A percentile compares a stretch with the other conserved stretches of the same genome.
Conservation (phyloP, 1,284 basidiomycete genomes). For the Cutaneotrichosporon cavernicola region DNA sequence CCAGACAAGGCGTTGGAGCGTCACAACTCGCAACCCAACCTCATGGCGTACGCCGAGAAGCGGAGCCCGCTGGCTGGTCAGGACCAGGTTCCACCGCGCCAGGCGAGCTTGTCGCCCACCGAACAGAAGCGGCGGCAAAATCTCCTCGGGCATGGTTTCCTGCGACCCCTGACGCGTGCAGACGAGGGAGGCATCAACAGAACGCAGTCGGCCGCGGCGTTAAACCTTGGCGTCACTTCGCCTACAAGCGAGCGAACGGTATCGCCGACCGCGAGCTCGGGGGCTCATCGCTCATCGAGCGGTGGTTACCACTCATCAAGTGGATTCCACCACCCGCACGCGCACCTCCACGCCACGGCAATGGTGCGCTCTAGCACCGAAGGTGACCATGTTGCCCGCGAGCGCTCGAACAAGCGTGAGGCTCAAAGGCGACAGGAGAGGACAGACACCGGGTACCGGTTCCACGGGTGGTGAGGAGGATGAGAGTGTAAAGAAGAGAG, state of each 20-base stretch:
- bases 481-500: neutral
- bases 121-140: slow-evolving; percentile 29
- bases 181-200: slow-evolving; percentile 7
- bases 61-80: neutral
- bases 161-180: slow-evolving; percentile 46
- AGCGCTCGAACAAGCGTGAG: slow-evolving; percentile 29
- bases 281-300: neutral
- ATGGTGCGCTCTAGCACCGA: slow-evolving; percentile 44
- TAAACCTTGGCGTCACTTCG: slow-evolving; percentile 14
- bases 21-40: slow-evolving; percentile 32
- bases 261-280: slow-evolving; percentile 6
- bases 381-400: slow-evolving; percentile 29
- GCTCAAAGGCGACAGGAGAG: slow-evolving; percentile 31
- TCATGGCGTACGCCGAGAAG: slow-evolving; percentile 17
- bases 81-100: neutral
- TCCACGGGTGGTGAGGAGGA: slow-evolving; percentile 43
- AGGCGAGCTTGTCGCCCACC: slow-evolving; percentile 13
- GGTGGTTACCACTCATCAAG: neutral
- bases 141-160: slow-evolving; percentile 38
- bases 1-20: slow-evolving; percentile 20
- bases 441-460: slow-evolving; percentile 44
- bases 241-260: neutral
- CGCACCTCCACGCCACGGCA: slow-evolving; percentile 29
- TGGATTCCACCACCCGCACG: neutral
- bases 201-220: slow-evolving; percentile 30